Percentiles rank a stretch among this genome's conserved stretches.
Conservation (phyloP, 139 green algal species). For the Coelastrella sp. region DNA sequence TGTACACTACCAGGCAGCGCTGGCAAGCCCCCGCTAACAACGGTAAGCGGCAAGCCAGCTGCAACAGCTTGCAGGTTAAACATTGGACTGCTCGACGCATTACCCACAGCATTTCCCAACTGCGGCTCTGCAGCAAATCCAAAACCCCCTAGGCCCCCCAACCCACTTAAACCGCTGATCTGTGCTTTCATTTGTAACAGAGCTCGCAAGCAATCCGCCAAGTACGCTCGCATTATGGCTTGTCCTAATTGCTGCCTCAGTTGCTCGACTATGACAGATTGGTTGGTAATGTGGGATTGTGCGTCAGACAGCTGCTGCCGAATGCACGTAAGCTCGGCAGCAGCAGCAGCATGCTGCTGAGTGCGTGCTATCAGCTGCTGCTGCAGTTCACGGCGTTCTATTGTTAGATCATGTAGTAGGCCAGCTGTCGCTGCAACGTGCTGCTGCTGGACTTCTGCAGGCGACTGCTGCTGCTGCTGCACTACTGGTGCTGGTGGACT, state of each 20-base stretch:
- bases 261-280: not conserved
- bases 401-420: not conserved
- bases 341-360: not conserved
- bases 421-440: not conserved
- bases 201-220: slow-evolving; percentile 14
- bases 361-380: not conserved
- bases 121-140: not conserved
- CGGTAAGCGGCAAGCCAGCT: no score
- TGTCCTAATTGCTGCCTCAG: not conserved
- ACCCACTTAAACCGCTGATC: not conserved
- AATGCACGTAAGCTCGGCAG: slow-evolving; percentile 23
- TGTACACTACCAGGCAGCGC: no score
- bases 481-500: not conserved
- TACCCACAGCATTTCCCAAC: not conserved
- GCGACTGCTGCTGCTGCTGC: not conserved
- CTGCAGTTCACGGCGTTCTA: slow-evolving; percentile 25
- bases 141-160: not conserved
- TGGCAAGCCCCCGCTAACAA: no score
- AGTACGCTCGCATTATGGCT: not conserved
- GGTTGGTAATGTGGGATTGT: not conserved
- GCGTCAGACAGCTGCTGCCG: slow-evolving; percentile 22
- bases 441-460: not conserved
- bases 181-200: slow-evolving; percentile 27
- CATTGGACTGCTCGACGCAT: not conserved
- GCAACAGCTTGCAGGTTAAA: no score